Conservation (phyloP, 768 basidiomycete species). For the Podaxis sp. region DNA sequence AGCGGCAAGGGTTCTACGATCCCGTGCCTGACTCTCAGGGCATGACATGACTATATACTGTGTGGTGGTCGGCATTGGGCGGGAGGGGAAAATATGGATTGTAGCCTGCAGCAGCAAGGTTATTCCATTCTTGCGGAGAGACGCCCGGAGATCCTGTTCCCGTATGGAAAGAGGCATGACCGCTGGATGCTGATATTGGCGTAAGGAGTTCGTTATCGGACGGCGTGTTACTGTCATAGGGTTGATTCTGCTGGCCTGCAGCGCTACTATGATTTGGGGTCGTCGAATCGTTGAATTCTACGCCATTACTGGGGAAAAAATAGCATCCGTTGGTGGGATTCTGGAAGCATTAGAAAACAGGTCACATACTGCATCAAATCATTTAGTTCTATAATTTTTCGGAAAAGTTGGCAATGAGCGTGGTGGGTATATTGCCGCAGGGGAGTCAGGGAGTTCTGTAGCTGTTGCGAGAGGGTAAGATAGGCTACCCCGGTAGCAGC, state of each 20-base stretch:
- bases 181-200: conserved; percentile 50
- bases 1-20: conserved; percentile 11
- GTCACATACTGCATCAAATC: conserved; percentile 65
- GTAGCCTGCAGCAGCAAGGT: conserved; percentile 54
- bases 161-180: conserved; percentile 45
- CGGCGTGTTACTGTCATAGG: conserved; percentile 59
- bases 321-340: conserved; percentile 10
- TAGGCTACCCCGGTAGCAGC: conserved; percentile 60
- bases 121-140: conserved; percentile 63
- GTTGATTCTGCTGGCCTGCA: conserved; percentile 21
- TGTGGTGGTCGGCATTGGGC: conserved; percentile 43
- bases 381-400: conserved; percentile 60
- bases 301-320: conserved; percentile 36
- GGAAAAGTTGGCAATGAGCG: conserved; percentile 53
- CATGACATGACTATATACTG: conserved; percentile 59
- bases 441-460: conserved; percentile 55
- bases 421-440: conserved; percentile 65
- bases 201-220: conserved; percentile 65
- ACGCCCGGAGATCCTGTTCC: conserved; percentile 43
- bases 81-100: conserved; percentile 70
- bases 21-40: conserved; percentile 34
- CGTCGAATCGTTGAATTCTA: conserved; percentile 48
- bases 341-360: conserved; percentile 7
- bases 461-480: conserved; percentile 61
- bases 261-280: conserved; percentile 20